phyloP scores from a whole-genome alignment of 371 early-diverging fungal species.

The Chytridium lagenaria region DNA sequence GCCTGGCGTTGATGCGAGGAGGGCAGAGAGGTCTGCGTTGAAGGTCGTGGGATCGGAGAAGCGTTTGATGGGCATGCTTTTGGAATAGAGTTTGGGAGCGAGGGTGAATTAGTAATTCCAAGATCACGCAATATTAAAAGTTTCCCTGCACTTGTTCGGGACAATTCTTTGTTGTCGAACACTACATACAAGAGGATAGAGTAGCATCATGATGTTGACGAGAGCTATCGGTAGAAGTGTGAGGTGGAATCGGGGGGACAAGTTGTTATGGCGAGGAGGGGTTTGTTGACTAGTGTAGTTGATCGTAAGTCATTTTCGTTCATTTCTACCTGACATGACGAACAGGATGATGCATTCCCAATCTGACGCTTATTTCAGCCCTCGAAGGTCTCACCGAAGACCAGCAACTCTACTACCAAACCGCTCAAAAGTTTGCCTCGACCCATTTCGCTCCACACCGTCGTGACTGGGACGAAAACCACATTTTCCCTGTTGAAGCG shows the following conservation, averaged over 20 bases:
- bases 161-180: neutral
- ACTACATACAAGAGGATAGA: too few relatives aligned
- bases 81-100: neutral
- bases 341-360: neutral
- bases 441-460: conserved; percentile 58
- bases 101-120: neutral
- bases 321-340: neutral
- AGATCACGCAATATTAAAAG: too few relatives aligned
- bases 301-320: conserved; percentile 1
- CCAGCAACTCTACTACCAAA: conserved; percentile 52
- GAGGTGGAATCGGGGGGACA: too few relatives aligned
- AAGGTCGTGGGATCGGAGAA: neutral
- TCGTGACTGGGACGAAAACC: conserved; percentile 56
- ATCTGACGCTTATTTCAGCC: conserved; percentile 4
- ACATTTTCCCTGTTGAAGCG: conserved; percentile 57
- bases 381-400: conserved; percentile 47
- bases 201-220: too few relatives aligned
- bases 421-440: conserved; percentile 59
- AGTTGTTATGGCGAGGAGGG: too few relatives aligned
- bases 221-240: too few relatives aligned
- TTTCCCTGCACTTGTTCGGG: neutral
- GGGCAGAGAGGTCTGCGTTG: neutral
- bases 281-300: neutral
- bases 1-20: neutral
- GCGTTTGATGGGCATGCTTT: too few relatives aligned